Conservation (phyloP, 1,284 basidiomycete species). For the Lentinus polychrous region DNA sequence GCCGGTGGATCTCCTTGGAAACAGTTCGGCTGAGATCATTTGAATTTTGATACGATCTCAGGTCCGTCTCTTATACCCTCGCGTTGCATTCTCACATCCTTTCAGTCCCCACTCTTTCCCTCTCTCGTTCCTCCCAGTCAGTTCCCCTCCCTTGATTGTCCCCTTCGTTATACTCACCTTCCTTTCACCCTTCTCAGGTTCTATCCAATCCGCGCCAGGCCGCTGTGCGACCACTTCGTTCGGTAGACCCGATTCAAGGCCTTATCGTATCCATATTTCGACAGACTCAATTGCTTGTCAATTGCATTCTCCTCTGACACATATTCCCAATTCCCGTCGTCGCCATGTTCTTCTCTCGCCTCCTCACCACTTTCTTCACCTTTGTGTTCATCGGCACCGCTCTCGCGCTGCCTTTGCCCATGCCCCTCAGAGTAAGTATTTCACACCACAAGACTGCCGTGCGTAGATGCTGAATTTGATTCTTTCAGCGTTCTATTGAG, state of each 20-base stretch:
- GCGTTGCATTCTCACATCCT: conserved; percentile 10
- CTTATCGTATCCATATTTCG: conserved; percentile 13
- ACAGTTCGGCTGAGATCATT: background rate
- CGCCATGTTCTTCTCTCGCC: conserved; percentile 40
- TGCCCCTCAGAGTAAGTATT: conserved; percentile 32
- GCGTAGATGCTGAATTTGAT: background rate
- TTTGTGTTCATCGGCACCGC: conserved; percentile 40
- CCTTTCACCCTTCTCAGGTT: conserved; percentile 17
- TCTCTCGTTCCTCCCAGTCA: conserved; percentile 28
- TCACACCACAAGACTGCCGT: background rate
- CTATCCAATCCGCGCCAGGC: conserved; percentile 21
- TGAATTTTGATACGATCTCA: conserved; percentile 1
- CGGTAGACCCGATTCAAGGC: conserved; percentile 15
- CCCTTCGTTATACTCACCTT: conserved; percentile 11
- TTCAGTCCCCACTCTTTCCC: conserved; percentile 22
- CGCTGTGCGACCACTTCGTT: conserved; percentile 17
- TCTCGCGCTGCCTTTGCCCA: conserved; percentile 38
- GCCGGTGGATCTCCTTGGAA: background rate
- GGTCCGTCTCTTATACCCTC: conserved; percentile 17
- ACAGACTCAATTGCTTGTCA: background rate
- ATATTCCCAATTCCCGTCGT: conserved; percentile 14
- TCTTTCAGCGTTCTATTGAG: conserved; percentile 18
- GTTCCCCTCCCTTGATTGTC: conserved; percentile 16
- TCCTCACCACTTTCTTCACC: conserved; percentile 34
- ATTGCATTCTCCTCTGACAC: conserved; percentile 18